phyloP scores from a whole-genome alignment of 1,139 yeast genomes.

The Protomyces inouyei region DNA sequence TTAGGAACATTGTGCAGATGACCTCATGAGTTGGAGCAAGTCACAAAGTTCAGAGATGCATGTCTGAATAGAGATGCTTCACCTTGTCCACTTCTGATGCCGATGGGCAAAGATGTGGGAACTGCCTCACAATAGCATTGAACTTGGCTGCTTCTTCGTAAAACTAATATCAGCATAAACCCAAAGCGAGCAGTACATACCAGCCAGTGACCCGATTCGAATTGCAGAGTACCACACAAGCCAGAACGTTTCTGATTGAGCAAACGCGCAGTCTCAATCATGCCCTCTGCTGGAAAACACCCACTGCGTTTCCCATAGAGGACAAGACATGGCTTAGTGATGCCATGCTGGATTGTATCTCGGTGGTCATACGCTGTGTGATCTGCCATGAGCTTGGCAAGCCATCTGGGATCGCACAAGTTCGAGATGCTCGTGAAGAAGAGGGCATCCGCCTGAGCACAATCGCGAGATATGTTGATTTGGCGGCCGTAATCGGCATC shows the following conservation, averaged over 20 bases:
- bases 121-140: neutral
- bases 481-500: neutral
- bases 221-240: neutral
- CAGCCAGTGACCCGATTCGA: slow-evolving; percentile 25
- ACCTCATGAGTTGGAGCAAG: neutral
- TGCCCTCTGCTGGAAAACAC: slow-evolving; percentile 18
- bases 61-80: neutral
- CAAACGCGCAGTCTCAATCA: slow-evolving; percentile 14
- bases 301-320: slow-evolving; percentile 17
- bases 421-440: slow-evolving; percentile 3
- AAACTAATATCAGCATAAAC: neutral
- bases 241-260: neutral
- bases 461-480: neutral
- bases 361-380: slow-evolving; percentile 22
- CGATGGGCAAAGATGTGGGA: neutral
- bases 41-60: neutral
- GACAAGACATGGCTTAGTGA: slow-evolving; percentile 10
- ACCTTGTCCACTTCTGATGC: neutral
- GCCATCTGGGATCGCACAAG: slow-evolving; percentile 10
- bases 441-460: neutral
- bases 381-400: slow-evolving; percentile 22
- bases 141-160: slow-evolving; percentile 19
- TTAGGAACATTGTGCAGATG: neutral
- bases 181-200: neutral
- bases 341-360: neutral